A percentile compares a stretch with the other conserved stretches of the same genome.
These are phyloP conservation scores for Eleusine coracana DNA, from an alignment of 176 grass and related monocot species.

Conservation along the genomic window DNA sequence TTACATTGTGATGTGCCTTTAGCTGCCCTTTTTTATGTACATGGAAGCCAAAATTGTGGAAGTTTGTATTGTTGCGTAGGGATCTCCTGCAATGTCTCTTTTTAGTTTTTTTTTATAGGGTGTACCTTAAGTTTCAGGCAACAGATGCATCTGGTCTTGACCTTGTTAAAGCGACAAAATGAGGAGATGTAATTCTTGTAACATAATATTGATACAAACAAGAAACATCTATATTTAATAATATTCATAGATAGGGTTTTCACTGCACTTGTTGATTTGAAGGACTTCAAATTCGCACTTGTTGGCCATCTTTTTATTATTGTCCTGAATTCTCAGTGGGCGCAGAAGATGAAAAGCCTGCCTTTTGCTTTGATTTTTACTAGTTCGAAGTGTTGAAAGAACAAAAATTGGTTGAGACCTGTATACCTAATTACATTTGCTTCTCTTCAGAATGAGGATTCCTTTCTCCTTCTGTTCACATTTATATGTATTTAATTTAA, in stretches of 20 bases:
- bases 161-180: not conserved
- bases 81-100: not conserved
- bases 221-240: not conserved
- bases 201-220: constrained; percentile 1
- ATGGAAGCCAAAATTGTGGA: not conserved
- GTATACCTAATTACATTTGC: not conserved
- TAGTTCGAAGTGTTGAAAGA: not conserved
- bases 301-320: not conserved
- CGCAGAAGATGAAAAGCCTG: no score
- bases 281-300: not conserved
- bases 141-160: not conserved
- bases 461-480: not conserved
- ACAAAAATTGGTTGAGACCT: not conserved
- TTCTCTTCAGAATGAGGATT: not conserved
- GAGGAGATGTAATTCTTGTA: not conserved
- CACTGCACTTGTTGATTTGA: not conserved
- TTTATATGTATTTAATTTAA: not conserved
- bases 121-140: not conserved
- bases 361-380: not conserved
- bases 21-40: constrained; percentile 14
- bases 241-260: not conserved
- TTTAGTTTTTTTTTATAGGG: not conserved
- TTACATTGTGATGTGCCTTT: not conserved
- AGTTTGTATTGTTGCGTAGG: not conserved
- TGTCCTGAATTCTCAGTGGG: not conserved